Conservation (phyloP, 306 rosid genomes). For the Vicia faba region DNA sequence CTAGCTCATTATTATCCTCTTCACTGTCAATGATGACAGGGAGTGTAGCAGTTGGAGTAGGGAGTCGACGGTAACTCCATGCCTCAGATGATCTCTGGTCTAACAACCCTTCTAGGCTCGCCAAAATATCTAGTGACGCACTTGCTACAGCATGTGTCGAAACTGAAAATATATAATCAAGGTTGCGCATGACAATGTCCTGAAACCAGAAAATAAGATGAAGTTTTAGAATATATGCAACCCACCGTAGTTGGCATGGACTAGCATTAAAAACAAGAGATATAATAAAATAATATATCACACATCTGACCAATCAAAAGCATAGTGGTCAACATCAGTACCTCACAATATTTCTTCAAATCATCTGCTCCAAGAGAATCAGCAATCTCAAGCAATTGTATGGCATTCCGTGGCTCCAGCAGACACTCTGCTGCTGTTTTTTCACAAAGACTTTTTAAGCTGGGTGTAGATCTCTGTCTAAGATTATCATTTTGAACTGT, state of each 20-base stretch:
- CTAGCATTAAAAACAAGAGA: constrained; percentile 3
- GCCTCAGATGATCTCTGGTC: constrained; percentile 86
- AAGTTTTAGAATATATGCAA: constrained; percentile 36
- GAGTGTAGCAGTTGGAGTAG: constrained; percentile 87
- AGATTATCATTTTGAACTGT: constrained; percentile 42
- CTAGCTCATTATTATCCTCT: constrained; percentile 78
- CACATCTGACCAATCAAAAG: constrained; percentile 20
- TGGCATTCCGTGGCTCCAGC: constrained; percentile 95
- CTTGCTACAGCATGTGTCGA: constrained; percentile 70
- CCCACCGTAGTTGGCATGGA: constrained; percentile 11
- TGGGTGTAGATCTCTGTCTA: constrained; percentile 55
- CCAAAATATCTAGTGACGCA: constrained; percentile 71
- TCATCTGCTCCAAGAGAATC: constrained; percentile 81
- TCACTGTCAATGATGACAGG: constrained; percentile 81
- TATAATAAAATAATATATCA: constrained; percentile 1
- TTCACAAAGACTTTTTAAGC: constrained; percentile 87
- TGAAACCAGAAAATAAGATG: constrained; percentile 44
- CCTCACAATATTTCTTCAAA: constrained; percentile 88
- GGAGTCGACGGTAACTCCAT: constrained; percentile 86
- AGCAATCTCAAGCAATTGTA: constrained; percentile 85
- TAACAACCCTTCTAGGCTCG: constrained; percentile 69
- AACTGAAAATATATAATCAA: constrained; percentile 72
- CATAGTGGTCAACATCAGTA: constrained; percentile 36
- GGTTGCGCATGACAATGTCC: constrained; percentile 88
- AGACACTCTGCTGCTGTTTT: constrained; percentile 80